Base-by-base conservation (phyloP, 2,329 filamentous ascomycete genomes). In the Gaeumannomyces sp. region DNA sequence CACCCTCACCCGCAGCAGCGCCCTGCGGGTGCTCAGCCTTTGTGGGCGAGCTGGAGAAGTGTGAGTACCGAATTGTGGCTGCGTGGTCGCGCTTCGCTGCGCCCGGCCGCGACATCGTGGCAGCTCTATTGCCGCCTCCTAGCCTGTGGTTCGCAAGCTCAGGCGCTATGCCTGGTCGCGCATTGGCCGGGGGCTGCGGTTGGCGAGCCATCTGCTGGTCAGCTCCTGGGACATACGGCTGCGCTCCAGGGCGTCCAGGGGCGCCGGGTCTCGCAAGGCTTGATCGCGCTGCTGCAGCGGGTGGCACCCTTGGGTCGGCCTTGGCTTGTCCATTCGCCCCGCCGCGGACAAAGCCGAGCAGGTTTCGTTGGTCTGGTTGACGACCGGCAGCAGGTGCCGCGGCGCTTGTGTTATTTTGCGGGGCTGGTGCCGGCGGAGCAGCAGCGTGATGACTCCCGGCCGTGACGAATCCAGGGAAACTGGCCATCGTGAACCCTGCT, bases 381-480 rank as follows among this genome's bases (percentile, higher is more conserved):
- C 25, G 57, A n/a, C 38, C 45, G n/a, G 61, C 16, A n/a, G 38
- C 27, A 7, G 38, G 61, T 59, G 61, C 16, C n/a, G 53, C 45
- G 16, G 11, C 53, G 22, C 14, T 6, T 28, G 45, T 59, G 28
- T 25, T 63, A n/a, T 59, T 29, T n/a, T 27, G 50, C 33, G n/a
- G 61, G 22, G 16, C 53, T 19, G 22, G 19, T 16, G 78, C 74
- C 0, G 74, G 74, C 31, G 73, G 66, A 25, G 81, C 72, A 11
- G 73, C 75, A 2, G 76, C 75, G 63, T 81, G 81, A 68, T 88
- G 85, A 27, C 82, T 77, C 13, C 81, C 81, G 2, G 87, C 85
- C 13, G 84, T 85, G n/a, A 84, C 85, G 68, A 91, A 91, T 0
- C 85, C 86, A 0, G 82, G 77, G 11, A 84, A 75, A 33, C 80